These are phyloP conservation scores for Quercus wislizeni DNA, from an alignment of 306 rosid species.

Conservation along the genomic window DNA sequence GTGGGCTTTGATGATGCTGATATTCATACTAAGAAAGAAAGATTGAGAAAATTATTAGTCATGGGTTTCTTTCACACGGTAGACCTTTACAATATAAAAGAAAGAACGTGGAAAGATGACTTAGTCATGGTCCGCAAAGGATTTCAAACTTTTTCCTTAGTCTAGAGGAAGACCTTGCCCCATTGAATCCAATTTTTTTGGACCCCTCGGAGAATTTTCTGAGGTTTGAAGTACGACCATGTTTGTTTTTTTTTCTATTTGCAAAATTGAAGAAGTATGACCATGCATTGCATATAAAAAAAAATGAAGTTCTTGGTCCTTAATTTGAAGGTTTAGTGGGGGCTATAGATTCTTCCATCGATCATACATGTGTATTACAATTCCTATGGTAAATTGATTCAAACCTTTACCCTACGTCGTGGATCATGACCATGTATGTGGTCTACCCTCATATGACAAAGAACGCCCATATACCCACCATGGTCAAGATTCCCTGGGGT, in stretches of 20 bases:
- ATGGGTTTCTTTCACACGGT: conserved; percentile 41
- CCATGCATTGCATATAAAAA: neutral
- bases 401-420: conserved; percentile 11
- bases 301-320: neutral
- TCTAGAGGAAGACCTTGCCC: conserved; percentile 50
- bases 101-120: conserved; percentile 36
- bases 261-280: neutral
- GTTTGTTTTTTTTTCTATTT: too few species aligned
- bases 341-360: neutral
- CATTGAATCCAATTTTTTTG: conserved; percentile 39
- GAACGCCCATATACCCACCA: neutral
- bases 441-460: neutral
- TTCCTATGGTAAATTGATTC: neutral
- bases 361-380: neutral
- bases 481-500: conserved; percentile 10
- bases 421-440: neutral
- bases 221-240: conserved; percentile 23
- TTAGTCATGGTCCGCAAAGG: conserved; percentile 50
- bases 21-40: conserved; percentile 5
- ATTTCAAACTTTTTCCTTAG: conserved; percentile 34
- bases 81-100: neutral
- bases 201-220: conserved; percentile 28
- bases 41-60: neutral
- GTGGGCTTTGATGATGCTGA: conserved; percentile 26
- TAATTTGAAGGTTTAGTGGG: neutral